These are phyloP conservation scores for Phaeomoniella chlamydospora DNA, from an alignment of 2,329 filamentous ascomycete genomes.

Conservation along the genomic window DNA sequence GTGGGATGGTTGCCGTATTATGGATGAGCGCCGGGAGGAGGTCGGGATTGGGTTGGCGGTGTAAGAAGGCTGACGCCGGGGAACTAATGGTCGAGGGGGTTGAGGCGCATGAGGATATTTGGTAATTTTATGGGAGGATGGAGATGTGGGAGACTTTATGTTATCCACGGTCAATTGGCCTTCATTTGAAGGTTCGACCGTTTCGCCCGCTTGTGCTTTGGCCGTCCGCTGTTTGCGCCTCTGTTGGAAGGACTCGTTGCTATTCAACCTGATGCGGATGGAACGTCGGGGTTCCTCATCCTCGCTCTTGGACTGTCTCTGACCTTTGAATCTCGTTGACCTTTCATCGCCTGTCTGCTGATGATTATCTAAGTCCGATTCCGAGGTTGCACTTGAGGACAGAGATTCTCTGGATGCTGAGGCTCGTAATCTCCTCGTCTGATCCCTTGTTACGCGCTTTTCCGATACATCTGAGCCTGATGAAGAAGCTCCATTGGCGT, in stretches of 20 bases:
- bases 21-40: conserved; percentile 8
- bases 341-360: conserved; percentile 1
- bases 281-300: conserved; percentile 61
- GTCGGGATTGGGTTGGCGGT: conserved; percentile 29
- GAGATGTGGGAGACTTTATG: conserved; percentile 86
- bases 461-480: neutral
- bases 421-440: neutral
- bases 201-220: conserved; percentile 13
- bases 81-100: conserved; percentile 79
- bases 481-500: conserved; percentile 1
- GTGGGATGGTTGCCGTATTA: conserved; percentile 16
- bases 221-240: conserved; percentile 18
- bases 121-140: conserved; percentile 54
- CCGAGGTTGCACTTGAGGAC: conserved; percentile 32
- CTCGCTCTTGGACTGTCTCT: conserved; percentile 31
- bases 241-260: conserved; percentile 8
- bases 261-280: conserved; percentile 69
- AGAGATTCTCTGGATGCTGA: conserved; percentile 10
- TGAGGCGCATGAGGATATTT: conserved; percentile 83
- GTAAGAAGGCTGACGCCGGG: conserved; percentile 79
- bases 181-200: conserved; percentile 9
- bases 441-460: neutral
- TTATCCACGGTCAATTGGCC: conserved; percentile 56
- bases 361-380: conserved; percentile 36
- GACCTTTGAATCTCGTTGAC: conserved; percentile 1